Evolutionary conservation across 495 filamentous ascomycete species (phyloP).

Genomic region (Annulohypoxylon stygium): DNA sequence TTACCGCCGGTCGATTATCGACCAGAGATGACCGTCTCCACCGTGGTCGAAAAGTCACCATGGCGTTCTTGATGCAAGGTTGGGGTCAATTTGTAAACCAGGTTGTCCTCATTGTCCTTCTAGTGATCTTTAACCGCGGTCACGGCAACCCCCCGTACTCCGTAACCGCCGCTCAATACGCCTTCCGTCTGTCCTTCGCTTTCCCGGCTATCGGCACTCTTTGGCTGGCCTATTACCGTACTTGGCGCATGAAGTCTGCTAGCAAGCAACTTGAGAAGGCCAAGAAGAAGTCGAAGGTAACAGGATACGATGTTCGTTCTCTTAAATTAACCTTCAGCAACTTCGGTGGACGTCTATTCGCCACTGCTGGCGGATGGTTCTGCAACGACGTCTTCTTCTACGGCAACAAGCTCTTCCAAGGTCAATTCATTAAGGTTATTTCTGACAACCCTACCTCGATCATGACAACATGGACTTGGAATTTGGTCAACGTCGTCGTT

Average conservation of each 20-base stretch:
- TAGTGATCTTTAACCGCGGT: slow-evolving; percentile 84
- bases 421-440: slow-evolving; percentile 83
- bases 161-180: slow-evolving; percentile 78
- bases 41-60: slow-evolving; percentile 91
- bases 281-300: slow-evolving; percentile 87
- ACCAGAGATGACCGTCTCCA: slow-evolving; percentile 91
- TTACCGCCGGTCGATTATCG: slow-evolving; percentile 85
- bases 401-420: slow-evolving; percentile 96
- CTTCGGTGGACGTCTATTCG: slow-evolving; percentile 87
- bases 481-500: slow-evolving; percentile 85
- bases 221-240: slow-evolving; percentile 93
- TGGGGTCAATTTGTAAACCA: slow-evolving; percentile 97
- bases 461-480: slow-evolving; percentile 90
- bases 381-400: slow-evolving; percentile 97
- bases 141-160: slow-evolving; percentile 80
- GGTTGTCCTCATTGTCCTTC: slow-evolving; percentile 80
- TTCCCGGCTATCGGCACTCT: slow-evolving; percentile 87
- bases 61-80: slow-evolving; percentile 95
- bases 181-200: slow-evolving; percentile 86
- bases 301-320: slow-evolving; percentile 87
- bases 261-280: slow-evolving; percentile 78
- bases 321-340: slow-evolving; percentile 78
- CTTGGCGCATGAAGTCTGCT: slow-evolving; percentile 83
- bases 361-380: slow-evolving; percentile 87
- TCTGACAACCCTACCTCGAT: slow-evolving; percentile 69